Conservation (phyloP, 2,329 filamentous ascomycete species). For the Scolecobasidium constrictum region DNA sequence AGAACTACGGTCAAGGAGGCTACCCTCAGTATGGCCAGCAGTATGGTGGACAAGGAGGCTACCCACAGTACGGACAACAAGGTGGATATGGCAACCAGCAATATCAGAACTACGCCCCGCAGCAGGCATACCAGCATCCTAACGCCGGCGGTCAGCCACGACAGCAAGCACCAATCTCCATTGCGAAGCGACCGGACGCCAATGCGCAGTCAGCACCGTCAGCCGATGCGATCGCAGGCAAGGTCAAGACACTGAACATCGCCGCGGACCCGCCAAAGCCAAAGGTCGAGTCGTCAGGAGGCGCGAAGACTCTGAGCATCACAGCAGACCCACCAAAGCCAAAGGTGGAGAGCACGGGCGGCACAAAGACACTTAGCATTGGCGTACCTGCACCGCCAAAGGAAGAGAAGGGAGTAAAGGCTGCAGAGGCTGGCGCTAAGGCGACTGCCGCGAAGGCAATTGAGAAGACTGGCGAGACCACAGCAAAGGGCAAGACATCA, state of each 20-base stretch:
- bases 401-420: constrained; percentile 29
- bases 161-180: constrained; percentile 28
- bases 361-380: constrained; percentile 49
- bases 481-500: constrained; percentile 59
- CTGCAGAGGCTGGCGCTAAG: constrained; percentile 65
- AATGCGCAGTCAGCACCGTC: constrained; percentile 29
- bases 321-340: constrained; percentile 35
- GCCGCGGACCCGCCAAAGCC: constrained; percentile 42
- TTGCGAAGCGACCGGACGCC: constrained; percentile 10
- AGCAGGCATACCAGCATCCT: constrained; percentile 19
- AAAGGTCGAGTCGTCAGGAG: constrained; percentile 40
- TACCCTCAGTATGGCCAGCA: constrained; percentile 22
- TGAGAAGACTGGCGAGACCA: constrained; percentile 72
- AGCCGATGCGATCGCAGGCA: constrained; percentile 34
- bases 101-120: constrained; percentile 15
- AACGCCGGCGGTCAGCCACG: constrained; percentile 25
- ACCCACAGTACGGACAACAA: constrained; percentile 21
- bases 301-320: constrained; percentile 49
- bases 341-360: constrained; percentile 40
- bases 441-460: constrained; percentile 81
- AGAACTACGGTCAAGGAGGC: constrained; percentile 22
- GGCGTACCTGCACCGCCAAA: constrained; percentile 36
- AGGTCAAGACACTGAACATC: constrained; percentile 54
- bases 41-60: constrained; percentile 29
- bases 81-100: constrained; percentile 14